Evolutionary conservation across 768 basidiomycete species (phyloP), one percentile per base, ranked within the genome.

Genomic region (Boletus sp.): DNA sequence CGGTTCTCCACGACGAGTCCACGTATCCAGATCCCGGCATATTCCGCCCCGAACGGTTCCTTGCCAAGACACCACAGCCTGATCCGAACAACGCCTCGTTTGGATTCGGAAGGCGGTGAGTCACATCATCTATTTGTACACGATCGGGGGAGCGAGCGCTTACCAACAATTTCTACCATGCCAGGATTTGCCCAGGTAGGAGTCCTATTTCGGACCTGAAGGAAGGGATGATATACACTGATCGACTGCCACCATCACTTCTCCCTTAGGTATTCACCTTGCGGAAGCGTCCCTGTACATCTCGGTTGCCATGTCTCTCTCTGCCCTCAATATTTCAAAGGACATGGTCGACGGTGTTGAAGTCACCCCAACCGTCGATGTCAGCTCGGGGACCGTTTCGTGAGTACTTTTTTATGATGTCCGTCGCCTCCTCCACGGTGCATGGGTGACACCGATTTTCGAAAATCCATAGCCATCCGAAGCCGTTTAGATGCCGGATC

Each of bases 401-500:
- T 80, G 51, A 29, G 74, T 63, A 1, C 11, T 1, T 41, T 27
- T 11, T 19, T 10, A 10, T n/a, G 15, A 7, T 2, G 9, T 25
- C 4, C 6, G 7, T 15, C 1, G 0, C 5, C n/a, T n/a, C 9
- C 5, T n/a, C 17, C 4, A 8, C 21, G 7, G 4, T 9, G 10
- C 8, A 10, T 33, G 9, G 19, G 3, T 44, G 42, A 39, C 30
- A 14, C 15, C n/a, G 17, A 4, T 40, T n/a, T 29, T 29, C 19
- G 15, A 44, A 42, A n/a, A 3, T 9, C 0, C 2, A 1, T 44
- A 68, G 66, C 14, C 83, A 83, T 59, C 81, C 80, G 3, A 78
- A 75, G 57, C 79, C 82, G 21, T 84, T 82, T 66, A 77, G 73
- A 56, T 85, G 79, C 64, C 64, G 67, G n/a, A 77, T 85, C 57